Base-by-base conservation (phyloP, 768 basidiomycete genomes). In the Kwoniella pini region DNA sequence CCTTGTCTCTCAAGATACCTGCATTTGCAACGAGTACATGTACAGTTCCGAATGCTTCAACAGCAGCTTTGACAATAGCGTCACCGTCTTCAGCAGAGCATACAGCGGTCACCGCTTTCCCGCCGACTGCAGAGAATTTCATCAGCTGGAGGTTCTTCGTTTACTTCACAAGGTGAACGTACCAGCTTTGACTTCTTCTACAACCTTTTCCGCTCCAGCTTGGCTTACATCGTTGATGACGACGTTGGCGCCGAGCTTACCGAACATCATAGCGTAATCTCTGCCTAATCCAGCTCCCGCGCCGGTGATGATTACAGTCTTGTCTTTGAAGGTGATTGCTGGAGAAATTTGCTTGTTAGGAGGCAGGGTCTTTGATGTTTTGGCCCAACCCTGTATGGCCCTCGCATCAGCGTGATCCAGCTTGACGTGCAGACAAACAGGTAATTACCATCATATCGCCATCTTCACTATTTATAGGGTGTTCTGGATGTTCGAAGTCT, bases 261-360 rank as follows among this genome's bases (percentile, higher is more conserved):
- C 90, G 73, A 88, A 98, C 89, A 97, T 90, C 42, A 88, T 83
- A 0, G 96, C 90, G 74, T 98, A 96, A 1, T 85, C 85, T 27
- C 96, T 87, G 17, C 96, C 96, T 28, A 99, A 86, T 53, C 95
- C 96, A 26, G 89, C 91, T 40, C 95, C 95, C 6, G 93, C 90
- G 38, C 95, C 96, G 2, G 96, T 98, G 68, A 98, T 84, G 69
- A 99, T 86, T 60, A 89, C 90, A 11, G 92, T 95, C 81, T 97
- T 88, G 15, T 86, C 88, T 61, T 90, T 88, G 75, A 88, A 98
- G 7, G 86, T 85, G 57, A 97, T 86, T 43, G 83, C 82, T 0
- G 88, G 83, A 0, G 84, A 83, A 11, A 85, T 81, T 74, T 91
- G 90, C 24, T 81, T 63, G 74, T 95, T 96, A 0, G 86, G 65